Percentiles rank a stretch among this genome's conserved stretches.
Evolutionary conservation across 176 grass and related monocot genomes (phyloP).

Genomic region (Themeda triandra): DNA sequence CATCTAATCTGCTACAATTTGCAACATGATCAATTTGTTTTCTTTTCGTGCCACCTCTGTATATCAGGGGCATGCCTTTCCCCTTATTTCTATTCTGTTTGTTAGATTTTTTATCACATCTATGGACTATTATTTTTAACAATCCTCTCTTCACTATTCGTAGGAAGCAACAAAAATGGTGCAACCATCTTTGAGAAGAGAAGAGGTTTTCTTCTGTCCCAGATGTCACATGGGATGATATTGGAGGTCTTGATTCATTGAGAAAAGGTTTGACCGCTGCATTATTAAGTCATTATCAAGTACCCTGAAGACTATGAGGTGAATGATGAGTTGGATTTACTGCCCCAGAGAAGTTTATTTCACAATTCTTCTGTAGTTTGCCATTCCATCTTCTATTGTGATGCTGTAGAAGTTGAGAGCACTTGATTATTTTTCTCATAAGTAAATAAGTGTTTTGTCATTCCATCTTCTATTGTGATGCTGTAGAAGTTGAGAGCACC

Average conservation of each 20-base stretch:
- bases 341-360: neutral
- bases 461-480: too few relatives aligned
- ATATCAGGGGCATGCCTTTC: neutral
- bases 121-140: constrained; percentile 9
- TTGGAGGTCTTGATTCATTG: constrained; percentile 85
- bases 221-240: constrained; percentile 89
- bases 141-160: constrained; percentile 3
- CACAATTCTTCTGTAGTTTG: neutral
- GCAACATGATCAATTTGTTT: neutral
- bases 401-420: neutral
- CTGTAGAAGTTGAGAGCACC: too few relatives aligned
- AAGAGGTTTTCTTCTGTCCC: constrained; percentile 99
- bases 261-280: constrained; percentile 74
- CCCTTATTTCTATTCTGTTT: neutral
- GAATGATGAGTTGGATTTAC: constrained; percentile 15
- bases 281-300: constrained; percentile 89
- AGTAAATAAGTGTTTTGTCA: too few relatives aligned
- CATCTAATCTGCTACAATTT: neutral
- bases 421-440: neutral
- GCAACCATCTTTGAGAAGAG: constrained; percentile 94
- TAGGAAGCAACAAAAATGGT: constrained; percentile 88
- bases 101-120: neutral
- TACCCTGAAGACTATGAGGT: constrained; percentile 83
- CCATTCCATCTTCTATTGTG: neutral
- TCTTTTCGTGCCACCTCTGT: neutral